Conservation (phyloP, 2,329 filamentous ascomycete species). For the Pseudocercospora ulei region DNA sequence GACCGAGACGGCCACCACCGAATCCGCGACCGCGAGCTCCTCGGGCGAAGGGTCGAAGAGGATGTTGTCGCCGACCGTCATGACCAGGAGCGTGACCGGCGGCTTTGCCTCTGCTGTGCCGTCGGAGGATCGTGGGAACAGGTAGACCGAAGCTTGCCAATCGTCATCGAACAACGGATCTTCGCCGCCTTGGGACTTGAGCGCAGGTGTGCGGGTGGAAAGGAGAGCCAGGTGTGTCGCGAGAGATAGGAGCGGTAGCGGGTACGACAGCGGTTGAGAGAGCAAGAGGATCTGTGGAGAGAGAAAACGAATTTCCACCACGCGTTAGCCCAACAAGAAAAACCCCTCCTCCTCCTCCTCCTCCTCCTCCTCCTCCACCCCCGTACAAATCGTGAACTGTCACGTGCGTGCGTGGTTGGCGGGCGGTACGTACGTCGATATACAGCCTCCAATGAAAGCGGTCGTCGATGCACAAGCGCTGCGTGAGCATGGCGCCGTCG, state of each 20-base stretch:
- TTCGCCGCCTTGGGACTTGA: slow-evolving; percentile 85
- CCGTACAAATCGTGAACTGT: no score
- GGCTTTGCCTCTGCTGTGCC: slow-evolving; percentile 47
- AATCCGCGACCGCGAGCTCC: slow-evolving; percentile 86
- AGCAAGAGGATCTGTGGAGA: slow-evolving; percentile 67
- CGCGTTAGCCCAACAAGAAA: no score
- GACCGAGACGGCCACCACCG: slow-evolving; percentile 75
- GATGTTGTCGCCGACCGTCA: slow-evolving; percentile 75
- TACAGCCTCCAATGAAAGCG: slow-evolving; percentile 96
- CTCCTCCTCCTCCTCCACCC: no score
- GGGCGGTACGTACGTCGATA: slow-evolving; percentile 61
- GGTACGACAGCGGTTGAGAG: slow-evolving; percentile 86
- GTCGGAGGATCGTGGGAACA: slow-evolving; percentile 52
- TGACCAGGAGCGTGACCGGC: slow-evolving; percentile 81
- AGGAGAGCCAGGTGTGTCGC: slow-evolving; percentile 90
- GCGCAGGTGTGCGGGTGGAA: slow-evolving; percentile 68
- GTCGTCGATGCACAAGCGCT: slow-evolving; percentile 72
- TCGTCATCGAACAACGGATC: slow-evolving; percentile 97
- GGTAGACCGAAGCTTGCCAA: slow-evolving; percentile 71
- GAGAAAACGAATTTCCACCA: no score
- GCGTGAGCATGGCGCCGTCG: slow-evolving; percentile 52
- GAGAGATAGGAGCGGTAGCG: slow-evolving; percentile 80
- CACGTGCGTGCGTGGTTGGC: neutral
- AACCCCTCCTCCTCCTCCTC: no score
- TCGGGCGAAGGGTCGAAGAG: slow-evolving; percentile 89